These are phyloP conservation scores for Nicotiana otophora DNA, from an alignment of 257 asterid species.

Conservation along the genomic window DNA sequence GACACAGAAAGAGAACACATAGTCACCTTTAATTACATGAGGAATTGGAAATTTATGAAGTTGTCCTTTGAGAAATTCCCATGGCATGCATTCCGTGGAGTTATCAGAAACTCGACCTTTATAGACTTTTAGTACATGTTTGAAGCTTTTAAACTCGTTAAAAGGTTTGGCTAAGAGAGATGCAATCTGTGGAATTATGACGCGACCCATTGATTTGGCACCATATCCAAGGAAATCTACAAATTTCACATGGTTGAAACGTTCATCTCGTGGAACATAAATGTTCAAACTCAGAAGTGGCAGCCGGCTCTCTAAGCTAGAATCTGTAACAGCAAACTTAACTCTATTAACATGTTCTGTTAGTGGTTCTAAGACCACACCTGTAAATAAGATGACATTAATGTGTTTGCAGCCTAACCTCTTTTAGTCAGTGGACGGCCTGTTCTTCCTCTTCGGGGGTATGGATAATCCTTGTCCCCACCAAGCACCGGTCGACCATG, in stretches of 20 bases:
- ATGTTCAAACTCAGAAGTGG: slow-evolving; percentile 45
- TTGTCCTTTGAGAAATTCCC: slow-evolving; percentile 55
- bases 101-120: slow-evolving; percentile 33
- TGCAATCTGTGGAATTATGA: slow-evolving; percentile 50
- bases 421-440: slow-evolving; percentile 65
- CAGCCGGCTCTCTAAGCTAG: slow-evolving; percentile 55
- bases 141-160: slow-evolving; percentile 72
- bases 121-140: slow-evolving; percentile 52
- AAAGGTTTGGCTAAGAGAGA: slow-evolving; percentile 59
- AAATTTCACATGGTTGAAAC: slow-evolving; percentile 63
- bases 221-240: slow-evolving; percentile 75
- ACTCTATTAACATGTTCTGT: neutral
- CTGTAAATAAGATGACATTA: neutral
- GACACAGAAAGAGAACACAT: neutral
- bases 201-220: slow-evolving; percentile 67
- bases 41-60: slow-evolving; percentile 70
- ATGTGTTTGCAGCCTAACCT: slow-evolving; percentile 29
- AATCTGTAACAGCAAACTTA: slow-evolving; percentile 42
- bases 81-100: slow-evolving; percentile 46
- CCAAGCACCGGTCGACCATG: slow-evolving; percentile 70
- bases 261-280: slow-evolving; percentile 81
- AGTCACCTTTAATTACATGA: slow-evolving; percentile 62
- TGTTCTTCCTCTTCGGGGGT: slow-evolving; percentile 82
- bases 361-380: neutral
- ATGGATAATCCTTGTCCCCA: slow-evolving; percentile 56